A percentile compares a stretch with the other conserved stretches of the same genome.
Evolutionary conservation across 176 grass and related monocot species (phyloP).

Genomic region (Oryza meyeriana): DNA sequence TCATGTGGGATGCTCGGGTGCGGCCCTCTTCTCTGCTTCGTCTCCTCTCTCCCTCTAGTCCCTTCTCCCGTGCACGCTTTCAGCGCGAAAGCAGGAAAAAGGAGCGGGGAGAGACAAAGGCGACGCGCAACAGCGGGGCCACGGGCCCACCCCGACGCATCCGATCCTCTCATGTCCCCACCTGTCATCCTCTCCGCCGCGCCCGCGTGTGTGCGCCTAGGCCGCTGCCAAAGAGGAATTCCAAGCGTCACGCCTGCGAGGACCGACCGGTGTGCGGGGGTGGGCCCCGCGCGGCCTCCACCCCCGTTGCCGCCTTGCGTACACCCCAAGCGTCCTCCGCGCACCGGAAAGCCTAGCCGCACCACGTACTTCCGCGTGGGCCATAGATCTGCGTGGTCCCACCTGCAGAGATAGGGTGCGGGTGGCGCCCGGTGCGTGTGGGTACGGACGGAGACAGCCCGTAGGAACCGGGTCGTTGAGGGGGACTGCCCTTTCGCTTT

Average conservation of each 20-base stretch:
- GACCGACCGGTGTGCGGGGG: not conserved
- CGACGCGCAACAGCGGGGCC: not conserved
- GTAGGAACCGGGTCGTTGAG: not conserved
- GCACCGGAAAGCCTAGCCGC: not conserved
- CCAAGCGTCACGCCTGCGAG: constrained; percentile 42
- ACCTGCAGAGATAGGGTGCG: not conserved
- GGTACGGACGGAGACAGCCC: not conserved
- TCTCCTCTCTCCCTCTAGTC: not conserved
- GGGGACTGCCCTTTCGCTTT: not conserved
- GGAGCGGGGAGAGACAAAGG: constrained; percentile 20
- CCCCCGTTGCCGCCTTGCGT: constrained; percentile 32
- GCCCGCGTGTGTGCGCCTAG: not conserved
- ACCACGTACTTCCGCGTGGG: not conserved
- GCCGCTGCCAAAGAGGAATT: constrained; percentile 12
- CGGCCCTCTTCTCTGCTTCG: too few relatives aligned
- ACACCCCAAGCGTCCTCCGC: constrained; percentile 45
- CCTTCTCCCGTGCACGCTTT: constrained; percentile 35
- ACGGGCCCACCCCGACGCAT: not conserved
- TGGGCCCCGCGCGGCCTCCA: not conserved
- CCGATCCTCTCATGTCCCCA: not conserved
- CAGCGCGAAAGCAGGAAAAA: constrained; percentile 43
- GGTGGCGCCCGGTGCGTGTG: accelerated
- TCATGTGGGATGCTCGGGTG: not conserved
- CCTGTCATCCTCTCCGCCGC: not conserved
- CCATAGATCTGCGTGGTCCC: accelerated